These are phyloP conservation scores for Phaeotremella fagi DNA, from an alignment of 768 basidiomycete species.

Conservation along the genomic window DNA sequence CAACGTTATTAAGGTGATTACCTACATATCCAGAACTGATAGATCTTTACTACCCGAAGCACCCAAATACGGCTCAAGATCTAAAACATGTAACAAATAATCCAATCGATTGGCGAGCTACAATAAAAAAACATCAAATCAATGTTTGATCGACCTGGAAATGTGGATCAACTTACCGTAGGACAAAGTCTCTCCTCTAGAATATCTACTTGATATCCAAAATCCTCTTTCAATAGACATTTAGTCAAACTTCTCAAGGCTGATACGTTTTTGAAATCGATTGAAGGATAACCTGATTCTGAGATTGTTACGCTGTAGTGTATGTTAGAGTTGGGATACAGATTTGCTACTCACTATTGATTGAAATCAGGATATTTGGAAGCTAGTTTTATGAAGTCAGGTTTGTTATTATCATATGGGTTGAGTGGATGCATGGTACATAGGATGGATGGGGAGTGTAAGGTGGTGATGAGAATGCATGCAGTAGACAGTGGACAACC, in stretches of 20 bases:
- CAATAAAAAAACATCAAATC: background rate
- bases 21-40: too few species aligned
- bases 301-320: conserved; percentile 17
- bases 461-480: too few species aligned
- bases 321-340: background rate
- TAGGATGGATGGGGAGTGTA: too few species aligned
- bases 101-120: conserved; percentile 58
- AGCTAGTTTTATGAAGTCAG: conserved; percentile 63
- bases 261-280: conserved; percentile 70
- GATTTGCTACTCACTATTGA: conserved; percentile 52
- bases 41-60: too few species aligned
- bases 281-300: conserved; percentile 48
- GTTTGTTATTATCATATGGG: conserved; percentile 51
- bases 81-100: conserved; percentile 59
- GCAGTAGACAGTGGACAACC: too few species aligned
- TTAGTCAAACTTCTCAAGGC: conserved; percentile 74
- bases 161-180: conserved; percentile 56
- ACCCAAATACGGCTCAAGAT: conserved; percentile 53
- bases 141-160: background rate
- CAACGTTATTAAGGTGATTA: background rate
- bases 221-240: conserved; percentile 71
- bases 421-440: conserved; percentile 55
- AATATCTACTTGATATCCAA: conserved; percentile 59
- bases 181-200: conserved; percentile 77
- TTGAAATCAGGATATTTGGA: conserved; percentile 57